phyloP scores from a whole-genome alignment of 164 flowering plant species.

The Vitis riparia region DNA sequence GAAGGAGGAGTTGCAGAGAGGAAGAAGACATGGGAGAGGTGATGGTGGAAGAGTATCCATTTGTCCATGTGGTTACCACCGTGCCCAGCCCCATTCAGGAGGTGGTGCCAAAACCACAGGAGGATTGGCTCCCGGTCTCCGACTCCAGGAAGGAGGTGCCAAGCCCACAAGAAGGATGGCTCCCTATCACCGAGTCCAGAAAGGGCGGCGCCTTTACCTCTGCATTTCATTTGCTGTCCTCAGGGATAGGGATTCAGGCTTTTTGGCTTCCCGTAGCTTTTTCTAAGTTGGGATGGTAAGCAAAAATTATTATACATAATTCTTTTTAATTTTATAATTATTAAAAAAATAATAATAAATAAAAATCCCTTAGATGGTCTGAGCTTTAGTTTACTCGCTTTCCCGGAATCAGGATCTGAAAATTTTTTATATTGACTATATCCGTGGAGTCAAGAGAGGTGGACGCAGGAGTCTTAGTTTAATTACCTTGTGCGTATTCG shows the following conservation, averaged over 20 bases:
- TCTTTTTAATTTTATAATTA: neutral
- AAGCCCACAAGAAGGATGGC: slow-evolving; percentile 35
- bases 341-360: too few species aligned
- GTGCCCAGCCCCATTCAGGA: too few species aligned
- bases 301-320: neutral
- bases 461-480: too few species aligned
- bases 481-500: too few species aligned
- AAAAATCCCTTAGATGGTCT: neutral
- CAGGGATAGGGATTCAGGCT: slow-evolving; percentile 53
- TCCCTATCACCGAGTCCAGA: slow-evolving; percentile 56
- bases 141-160: slow-evolving; percentile 38
- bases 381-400: neutral
- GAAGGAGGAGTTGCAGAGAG: too few species aligned
- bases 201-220: slow-evolving; percentile 31
- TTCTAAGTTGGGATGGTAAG: slow-evolving; percentile 43
- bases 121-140: slow-evolving; percentile 51
- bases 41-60: too few species aligned
- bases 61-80: too few species aligned
- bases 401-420: neutral
- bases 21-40: too few species aligned
- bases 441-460: too few species aligned
- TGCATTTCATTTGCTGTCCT: slow-evolving; percentile 32
- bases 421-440: too few species aligned
- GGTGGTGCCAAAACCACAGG: slow-evolving; percentile 5
- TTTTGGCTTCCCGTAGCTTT: slow-evolving; percentile 50